These are phyloP conservation scores for Discostella pseudostelligera DNA, from an alignment of 108 stramenopile genomes.

Conservation along the genomic window DNA sequence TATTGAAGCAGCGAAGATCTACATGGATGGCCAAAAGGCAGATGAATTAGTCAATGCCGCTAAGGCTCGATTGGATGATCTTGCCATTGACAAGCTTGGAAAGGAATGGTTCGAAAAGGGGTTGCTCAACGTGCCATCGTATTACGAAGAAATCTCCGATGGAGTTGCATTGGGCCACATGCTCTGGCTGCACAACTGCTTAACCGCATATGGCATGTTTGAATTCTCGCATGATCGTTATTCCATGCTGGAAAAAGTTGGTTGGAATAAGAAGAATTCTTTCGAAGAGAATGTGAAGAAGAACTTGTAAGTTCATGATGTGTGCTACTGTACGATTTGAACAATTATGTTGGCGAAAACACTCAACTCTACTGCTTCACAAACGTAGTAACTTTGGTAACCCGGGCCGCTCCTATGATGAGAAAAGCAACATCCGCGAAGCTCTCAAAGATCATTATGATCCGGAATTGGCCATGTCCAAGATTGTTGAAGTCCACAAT, in stretches of 20 bases:
- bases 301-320: constrained; percentile 29
- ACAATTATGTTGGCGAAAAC: no score
- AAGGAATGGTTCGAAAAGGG: constrained; percentile 60
- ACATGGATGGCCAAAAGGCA: constrained; percentile 25
- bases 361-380: background rate
- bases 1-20: constrained; percentile 60
- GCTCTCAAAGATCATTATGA: constrained; percentile 55
- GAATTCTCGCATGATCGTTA: constrained; percentile 54
- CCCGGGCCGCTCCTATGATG: constrained; percentile 49
- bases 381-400: constrained; percentile 33
- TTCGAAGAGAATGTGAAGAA: constrained; percentile 49
- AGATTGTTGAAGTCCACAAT: constrained; percentile 44
- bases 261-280: constrained; percentile 45
- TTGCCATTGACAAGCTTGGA: constrained; percentile 45
- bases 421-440: constrained; percentile 34
- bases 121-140: constrained; percentile 52
- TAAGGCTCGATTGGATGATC: constrained; percentile 25
- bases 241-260: constrained; percentile 13
- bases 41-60: constrained; percentile 32
- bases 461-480: constrained; percentile 36
- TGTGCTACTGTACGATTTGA: no score
- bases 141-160: constrained; percentile 29
- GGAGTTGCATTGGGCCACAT: constrained; percentile 57
- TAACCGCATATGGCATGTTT: constrained; percentile 60
- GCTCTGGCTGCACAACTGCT: constrained; percentile 53